Base-by-base conservation (phyloP, 1,139 yeast genomes). In the Saccharomyces hybrid region DNA sequence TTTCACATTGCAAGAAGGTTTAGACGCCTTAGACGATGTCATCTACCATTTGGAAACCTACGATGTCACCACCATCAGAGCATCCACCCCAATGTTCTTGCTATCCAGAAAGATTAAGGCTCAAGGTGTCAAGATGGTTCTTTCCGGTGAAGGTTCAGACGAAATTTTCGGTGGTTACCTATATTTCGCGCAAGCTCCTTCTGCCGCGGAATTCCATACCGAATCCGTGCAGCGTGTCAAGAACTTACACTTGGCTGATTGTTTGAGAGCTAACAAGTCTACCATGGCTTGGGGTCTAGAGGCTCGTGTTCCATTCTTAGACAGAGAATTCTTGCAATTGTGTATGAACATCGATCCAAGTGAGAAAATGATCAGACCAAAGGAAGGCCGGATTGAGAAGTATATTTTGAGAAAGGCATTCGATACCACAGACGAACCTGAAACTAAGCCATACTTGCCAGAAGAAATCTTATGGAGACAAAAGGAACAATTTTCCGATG, bases 201-300 rank as follows among this genome's bases (percentile, higher is more conserved):
- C 85, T 56, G 85, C 96, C 52, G 77, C 76, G 57, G 98, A 88
- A 65, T 93, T 93, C 89, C 98, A 93, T 74, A 78, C 83, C 61
- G 99, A 93, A 77, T 87, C 95, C 75, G 96, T 93, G 59, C 78
- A 85, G 76, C 83, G 99, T 73, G 97, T 93, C 65, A 89, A 93
- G 80, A 90, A 93, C 91, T 80, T 93, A 74, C 97, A 93, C 74
- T 84, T 84, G 65, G 91, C 98, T 59, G 99, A 93, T 77, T 91
- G 98, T 78, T 78, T 93, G 71, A 86, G 99, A 74, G 99, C 99
- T 64, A 93, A 93, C 88, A 93, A 93, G 77, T 90, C 98, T 38
- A 93, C 99, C 59, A 88, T 93, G 97, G 98, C 99, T 47, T 93
- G 99, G 99, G 99, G 99, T 72, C 82, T 93, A 63, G 99, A 93